Conservation (phyloP, 805 yeast genomes). For the Suhomyces sp. region DNA sequence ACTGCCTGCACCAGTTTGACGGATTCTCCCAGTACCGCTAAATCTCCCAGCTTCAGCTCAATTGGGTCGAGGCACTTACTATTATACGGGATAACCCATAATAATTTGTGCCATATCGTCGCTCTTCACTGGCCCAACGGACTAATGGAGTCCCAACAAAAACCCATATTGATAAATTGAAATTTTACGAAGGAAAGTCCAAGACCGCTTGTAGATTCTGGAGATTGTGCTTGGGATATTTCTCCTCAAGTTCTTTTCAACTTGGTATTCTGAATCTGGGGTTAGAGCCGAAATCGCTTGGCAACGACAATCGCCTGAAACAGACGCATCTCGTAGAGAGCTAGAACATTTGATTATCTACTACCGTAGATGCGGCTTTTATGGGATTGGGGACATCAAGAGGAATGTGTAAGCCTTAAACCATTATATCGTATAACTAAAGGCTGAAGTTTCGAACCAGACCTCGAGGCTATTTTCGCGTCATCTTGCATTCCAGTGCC, state of each 20-base stretch:
- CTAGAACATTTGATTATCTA: not conserved
- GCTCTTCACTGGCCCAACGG: not conserved
- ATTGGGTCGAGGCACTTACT: slow-evolving; percentile 46
- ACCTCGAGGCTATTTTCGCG: not conserved
- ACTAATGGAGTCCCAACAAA: slow-evolving; percentile 31
- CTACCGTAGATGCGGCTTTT: not conserved
- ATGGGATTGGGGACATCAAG: not conserved
- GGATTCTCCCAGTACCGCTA: not conserved
- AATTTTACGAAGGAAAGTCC: not conserved
- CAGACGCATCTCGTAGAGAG: not conserved
- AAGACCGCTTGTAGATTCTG: slow-evolving; percentile 44
- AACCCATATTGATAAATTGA: slow-evolving; percentile 31
- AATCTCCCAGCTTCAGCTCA: not conserved
- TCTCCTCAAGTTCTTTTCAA: slow-evolving; percentile 55
- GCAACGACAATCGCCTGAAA: not conserved
- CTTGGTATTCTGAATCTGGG: slow-evolving; percentile 43
- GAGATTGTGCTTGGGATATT: slow-evolving; percentile 46
- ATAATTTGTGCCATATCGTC: slow-evolving; percentile 15
- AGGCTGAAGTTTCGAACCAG: not conserved
- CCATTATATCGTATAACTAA: not conserved
- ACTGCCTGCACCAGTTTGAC: not conserved
- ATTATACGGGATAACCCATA: slow-evolving; percentile 33
- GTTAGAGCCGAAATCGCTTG: slow-evolving; percentile 48
- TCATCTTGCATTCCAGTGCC: not conserved
- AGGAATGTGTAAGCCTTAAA: not conserved